Evolutionary conservation across 2,329 filamentous ascomycete genomes (phyloP).

Genomic region (Stenocarpella maydis): DNA sequence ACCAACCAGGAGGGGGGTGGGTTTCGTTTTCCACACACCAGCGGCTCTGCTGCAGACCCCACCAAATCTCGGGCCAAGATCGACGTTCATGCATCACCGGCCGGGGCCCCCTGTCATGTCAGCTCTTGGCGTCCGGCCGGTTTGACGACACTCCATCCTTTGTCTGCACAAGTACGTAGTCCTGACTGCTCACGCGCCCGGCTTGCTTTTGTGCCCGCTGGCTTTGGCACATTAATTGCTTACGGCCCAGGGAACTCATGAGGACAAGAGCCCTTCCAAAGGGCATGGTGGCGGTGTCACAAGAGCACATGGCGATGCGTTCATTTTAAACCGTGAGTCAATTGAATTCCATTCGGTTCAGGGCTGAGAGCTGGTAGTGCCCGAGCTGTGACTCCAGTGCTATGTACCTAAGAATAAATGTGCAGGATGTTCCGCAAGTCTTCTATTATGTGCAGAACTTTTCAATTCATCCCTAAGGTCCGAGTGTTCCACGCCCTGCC

Average conservation of each 20-base stretch:
- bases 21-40: constrained; percentile 14
- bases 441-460: not conserved
- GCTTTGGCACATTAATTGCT: not conserved
- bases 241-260: not conserved
- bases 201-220: not conserved
- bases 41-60: constrained; percentile 17
- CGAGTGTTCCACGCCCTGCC: constrained; percentile 4
- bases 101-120: not conserved
- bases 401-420: constrained; percentile 5
- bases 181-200: not conserved
- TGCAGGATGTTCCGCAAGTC: not conserved
- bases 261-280: not conserved
- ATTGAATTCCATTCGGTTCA: constrained; percentile 9
- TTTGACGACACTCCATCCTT: constrained; percentile 14
- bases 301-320: not conserved
- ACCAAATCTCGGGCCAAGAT: constrained; percentile 20
- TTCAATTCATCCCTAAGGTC: not conserved
- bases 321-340: constrained; percentile 14
- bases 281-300: not conserved
- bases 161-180: not conserved
- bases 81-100: not conserved
- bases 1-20: too few relatives aligned
- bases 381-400: constrained; percentile 2
- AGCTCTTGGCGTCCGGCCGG: not conserved
- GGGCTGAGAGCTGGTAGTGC: not conserved